phyloP scores from a whole-genome alignment of 2,329 filamentous ascomycete genomes.

The Botrytis deweyae region DNA sequence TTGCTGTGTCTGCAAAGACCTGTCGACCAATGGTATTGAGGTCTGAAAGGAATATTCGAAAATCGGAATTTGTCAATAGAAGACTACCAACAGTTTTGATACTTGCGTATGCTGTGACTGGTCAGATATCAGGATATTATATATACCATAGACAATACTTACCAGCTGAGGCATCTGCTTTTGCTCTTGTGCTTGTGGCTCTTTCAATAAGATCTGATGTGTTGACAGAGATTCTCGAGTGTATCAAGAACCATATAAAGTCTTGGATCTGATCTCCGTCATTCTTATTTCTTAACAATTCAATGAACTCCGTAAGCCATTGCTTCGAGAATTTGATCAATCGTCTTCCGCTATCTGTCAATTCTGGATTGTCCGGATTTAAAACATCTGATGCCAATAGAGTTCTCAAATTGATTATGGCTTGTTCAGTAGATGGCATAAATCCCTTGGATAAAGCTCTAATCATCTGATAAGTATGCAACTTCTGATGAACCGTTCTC shows the following conservation, averaged over 20 bases:
- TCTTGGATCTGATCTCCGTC: slow-evolving; percentile 82
- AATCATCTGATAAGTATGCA: slow-evolving; percentile 91
- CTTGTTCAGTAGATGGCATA: slow-evolving; percentile 89
- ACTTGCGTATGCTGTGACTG: slow-evolving; percentile 67
- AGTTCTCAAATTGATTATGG: slow-evolving; percentile 75
- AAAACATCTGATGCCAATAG: slow-evolving; percentile 76
- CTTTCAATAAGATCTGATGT: slow-evolving; percentile 60
- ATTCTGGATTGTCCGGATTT: slow-evolving; percentile 69
- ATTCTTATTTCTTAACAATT: slow-evolving; percentile 82
- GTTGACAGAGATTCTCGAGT: slow-evolving; percentile 70
- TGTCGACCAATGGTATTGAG: slow-evolving; percentile 75
- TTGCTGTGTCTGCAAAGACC: slow-evolving; percentile 83
- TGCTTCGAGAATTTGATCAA: slow-evolving; percentile 70
- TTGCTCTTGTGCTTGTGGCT: slow-evolving; percentile 61
- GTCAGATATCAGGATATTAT: slow-evolving; percentile 31
- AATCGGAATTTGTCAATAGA: slow-evolving; percentile 87
- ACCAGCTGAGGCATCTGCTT: slow-evolving; percentile 72
- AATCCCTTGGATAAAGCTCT: slow-evolving; percentile 78
- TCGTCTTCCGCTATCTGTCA: slow-evolving; percentile 75
- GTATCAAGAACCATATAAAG: slow-evolving; percentile 80
- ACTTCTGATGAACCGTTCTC: slow-evolving; percentile 77
- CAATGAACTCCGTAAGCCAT: slow-evolving; percentile 77
- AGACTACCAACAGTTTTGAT: slow-evolving; percentile 79
- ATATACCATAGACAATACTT: slow-evolving; percentile 32
- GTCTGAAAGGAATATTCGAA: slow-evolving; percentile 81